phyloP scores from a whole-genome alignment of 495 filamentous ascomycete species.

The Podospora pseudocomata region DNA sequence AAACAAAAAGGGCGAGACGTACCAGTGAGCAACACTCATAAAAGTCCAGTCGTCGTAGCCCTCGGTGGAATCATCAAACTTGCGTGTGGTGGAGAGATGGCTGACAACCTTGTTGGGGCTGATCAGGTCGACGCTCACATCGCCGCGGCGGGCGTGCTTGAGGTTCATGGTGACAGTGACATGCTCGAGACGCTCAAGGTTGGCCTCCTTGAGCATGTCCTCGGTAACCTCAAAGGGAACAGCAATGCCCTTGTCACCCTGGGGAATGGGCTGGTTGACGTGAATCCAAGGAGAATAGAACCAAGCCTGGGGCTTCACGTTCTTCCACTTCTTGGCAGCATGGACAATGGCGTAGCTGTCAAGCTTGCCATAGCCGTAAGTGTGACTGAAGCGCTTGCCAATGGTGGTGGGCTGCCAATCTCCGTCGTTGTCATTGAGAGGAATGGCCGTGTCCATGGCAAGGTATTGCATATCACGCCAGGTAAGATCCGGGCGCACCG shows the following conservation, averaged over 20 bases:
- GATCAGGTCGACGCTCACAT: constrained; percentile 87
- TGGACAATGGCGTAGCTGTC: constrained; percentile 85
- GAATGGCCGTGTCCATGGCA: constrained; percentile 77
- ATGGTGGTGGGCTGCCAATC: constrained; percentile 73
- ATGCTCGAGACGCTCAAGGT: constrained; percentile 83
- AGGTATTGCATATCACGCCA: constrained; percentile 97
- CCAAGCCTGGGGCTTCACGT: constrained; percentile 97
- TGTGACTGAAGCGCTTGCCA: constrained; percentile 86
- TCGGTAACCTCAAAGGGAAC: constrained; percentile 73
- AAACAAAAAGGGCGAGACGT: constrained; percentile 30
- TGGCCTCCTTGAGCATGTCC: constrained; percentile 72
- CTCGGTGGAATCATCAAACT: constrained; percentile 53
- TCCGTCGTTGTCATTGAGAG: constrained; percentile 68
- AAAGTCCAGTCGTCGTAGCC: constrained; percentile 99
- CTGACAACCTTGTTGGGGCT: constrained; percentile 79
- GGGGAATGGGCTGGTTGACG: constrained; percentile 79
- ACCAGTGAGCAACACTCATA: constrained; percentile 97
- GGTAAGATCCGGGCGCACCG: constrained; percentile 77
- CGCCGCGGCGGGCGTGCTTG: constrained; percentile 77
- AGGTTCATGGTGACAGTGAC: constrained; percentile 98
- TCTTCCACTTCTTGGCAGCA: constrained; percentile 76
- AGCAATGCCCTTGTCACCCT: constrained; percentile 76
- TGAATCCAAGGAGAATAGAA: constrained; percentile 88
- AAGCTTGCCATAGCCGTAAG: constrained; percentile 91
- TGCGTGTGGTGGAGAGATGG: constrained; percentile 72